phyloP scores from a whole-genome alignment of 768 basidiomycete species.

The Boletellus ananas region DNA sequence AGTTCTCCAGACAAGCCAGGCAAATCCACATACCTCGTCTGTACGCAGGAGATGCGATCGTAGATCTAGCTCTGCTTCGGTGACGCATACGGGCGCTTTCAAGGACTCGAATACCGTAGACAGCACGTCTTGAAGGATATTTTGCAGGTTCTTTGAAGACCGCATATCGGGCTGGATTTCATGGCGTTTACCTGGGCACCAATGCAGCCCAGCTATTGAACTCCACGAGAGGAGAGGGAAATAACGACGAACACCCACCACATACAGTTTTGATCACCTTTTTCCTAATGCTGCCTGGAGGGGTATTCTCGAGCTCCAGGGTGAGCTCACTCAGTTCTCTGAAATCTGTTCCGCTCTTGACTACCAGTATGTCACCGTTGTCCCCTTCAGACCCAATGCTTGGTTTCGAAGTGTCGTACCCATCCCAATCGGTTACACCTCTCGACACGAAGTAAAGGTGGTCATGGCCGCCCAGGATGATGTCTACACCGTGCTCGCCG shows the following conservation, averaged over 20 bases:
- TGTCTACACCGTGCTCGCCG: constrained; percentile 70
- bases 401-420: constrained; percentile 47
- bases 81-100: constrained; percentile 72
- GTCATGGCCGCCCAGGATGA: constrained; percentile 87
- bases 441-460: constrained; percentile 74
- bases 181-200: constrained; percentile 59
- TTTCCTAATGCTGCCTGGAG: constrained; percentile 58
- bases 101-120: constrained; percentile 66
- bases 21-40: constrained; percentile 47
- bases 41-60: constrained; percentile 73
- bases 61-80: constrained; percentile 64
- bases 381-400: constrained; percentile 72
- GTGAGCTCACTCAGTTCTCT: constrained; percentile 76
- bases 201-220: not conserved
- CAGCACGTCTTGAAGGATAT: constrained; percentile 59
- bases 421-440: constrained; percentile 65
- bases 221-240: not conserved
- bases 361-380: constrained; percentile 61
- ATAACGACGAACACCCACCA: constrained; percentile 39
- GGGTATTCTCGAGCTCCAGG: constrained; percentile 57
- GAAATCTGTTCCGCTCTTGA: constrained; percentile 91
- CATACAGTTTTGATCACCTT: constrained; percentile 60
- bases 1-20: not conserved
- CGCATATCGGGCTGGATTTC: constrained; percentile 54
- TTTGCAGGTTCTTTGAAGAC: constrained; percentile 51